Conservation (phyloP, 805 yeast species). For the Sugiyamaella lignohabitans region DNA sequence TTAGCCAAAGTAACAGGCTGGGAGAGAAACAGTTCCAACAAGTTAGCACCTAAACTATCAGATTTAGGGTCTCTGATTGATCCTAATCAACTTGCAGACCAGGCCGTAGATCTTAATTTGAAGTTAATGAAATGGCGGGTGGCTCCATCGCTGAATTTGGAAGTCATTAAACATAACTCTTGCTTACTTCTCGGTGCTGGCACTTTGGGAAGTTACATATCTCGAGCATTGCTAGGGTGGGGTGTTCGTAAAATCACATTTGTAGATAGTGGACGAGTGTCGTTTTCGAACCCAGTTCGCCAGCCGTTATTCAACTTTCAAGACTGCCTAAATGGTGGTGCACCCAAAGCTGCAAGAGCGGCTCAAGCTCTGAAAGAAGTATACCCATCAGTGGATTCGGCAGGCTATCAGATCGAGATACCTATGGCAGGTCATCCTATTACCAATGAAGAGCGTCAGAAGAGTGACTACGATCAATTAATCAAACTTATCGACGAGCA, state of each 20-base stretch:
- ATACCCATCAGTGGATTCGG: constrained; percentile 67
- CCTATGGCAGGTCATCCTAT: constrained; percentile 97
- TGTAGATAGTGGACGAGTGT: constrained; percentile 83
- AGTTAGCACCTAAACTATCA: constrained; percentile 74
- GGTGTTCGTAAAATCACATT: constrained; percentile 81
- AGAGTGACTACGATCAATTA: constrained; percentile 47
- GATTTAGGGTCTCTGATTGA: constrained; percentile 76
- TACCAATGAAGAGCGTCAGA: constrained; percentile 46
- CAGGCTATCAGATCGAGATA: constrained; percentile 63
- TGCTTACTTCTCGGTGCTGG: constrained; percentile 91
- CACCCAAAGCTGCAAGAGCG: constrained; percentile 70
- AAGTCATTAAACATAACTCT: constrained; percentile 49
- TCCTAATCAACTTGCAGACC: constrained; percentile 77
- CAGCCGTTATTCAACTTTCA: constrained; percentile 79
- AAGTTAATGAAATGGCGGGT: constrained; percentile 96
- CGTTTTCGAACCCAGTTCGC: constrained; percentile 91
- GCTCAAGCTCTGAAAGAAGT: constrained; percentile 64
- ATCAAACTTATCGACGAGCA: constrained; percentile 51
- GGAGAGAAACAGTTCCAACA: constrained; percentile 72
- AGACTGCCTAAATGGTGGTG: constrained; percentile 76
- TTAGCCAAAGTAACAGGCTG: constrained; percentile 63
- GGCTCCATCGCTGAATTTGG: constrained; percentile 73
- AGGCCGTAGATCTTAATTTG: constrained; percentile 85
- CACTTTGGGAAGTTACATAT: constrained; percentile 87
- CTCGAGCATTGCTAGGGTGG: constrained; percentile 87